Evolutionary conservation across 345 rosid genomes (phyloP).

Genomic region (Streptanthus diversifolius): DNA sequence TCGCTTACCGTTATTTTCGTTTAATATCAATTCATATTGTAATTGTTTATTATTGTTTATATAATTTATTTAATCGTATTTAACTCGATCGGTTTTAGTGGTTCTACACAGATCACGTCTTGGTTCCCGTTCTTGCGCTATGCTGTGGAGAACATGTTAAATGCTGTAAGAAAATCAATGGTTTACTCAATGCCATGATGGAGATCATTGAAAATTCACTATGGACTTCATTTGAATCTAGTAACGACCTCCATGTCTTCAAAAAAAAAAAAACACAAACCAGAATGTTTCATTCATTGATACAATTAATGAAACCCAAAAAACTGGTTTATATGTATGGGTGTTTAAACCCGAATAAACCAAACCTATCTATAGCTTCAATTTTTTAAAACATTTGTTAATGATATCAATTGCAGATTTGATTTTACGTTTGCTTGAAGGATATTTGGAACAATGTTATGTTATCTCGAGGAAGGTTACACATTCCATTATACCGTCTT

Average conservation of each 20-base stretch:
- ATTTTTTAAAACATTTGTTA: no score
- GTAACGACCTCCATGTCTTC: constrained; percentile 83
- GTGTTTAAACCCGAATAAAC: background rate
- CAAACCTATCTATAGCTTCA: background rate
- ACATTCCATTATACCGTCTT: constrained; percentile 96
- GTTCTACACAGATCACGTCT: constrained; percentile 93
- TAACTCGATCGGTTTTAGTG: no score
- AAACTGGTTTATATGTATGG: no score
- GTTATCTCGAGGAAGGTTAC: constrained; percentile 92
- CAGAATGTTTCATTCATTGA: background rate
- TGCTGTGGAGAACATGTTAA: constrained; percentile 89
- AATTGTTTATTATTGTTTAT: no score
- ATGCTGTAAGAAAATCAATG: constrained; percentile 60
- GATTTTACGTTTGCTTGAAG: background rate
- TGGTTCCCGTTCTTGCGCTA: constrained; percentile 92
- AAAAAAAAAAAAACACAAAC: background rate
- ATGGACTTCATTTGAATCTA: constrained; percentile 81
- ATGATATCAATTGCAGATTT: background rate
- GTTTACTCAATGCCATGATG: constrained; percentile 57
- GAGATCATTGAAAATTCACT: constrained; percentile 71
- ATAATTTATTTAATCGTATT: no score
- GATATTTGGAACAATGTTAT: constrained; percentile 5
- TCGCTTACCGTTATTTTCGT: no score
- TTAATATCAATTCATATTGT: no score
- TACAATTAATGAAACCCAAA: background rate